phyloP scores from a whole-genome alignment of 139 green algal species.

The Diplosphaera chodatii region DNA sequence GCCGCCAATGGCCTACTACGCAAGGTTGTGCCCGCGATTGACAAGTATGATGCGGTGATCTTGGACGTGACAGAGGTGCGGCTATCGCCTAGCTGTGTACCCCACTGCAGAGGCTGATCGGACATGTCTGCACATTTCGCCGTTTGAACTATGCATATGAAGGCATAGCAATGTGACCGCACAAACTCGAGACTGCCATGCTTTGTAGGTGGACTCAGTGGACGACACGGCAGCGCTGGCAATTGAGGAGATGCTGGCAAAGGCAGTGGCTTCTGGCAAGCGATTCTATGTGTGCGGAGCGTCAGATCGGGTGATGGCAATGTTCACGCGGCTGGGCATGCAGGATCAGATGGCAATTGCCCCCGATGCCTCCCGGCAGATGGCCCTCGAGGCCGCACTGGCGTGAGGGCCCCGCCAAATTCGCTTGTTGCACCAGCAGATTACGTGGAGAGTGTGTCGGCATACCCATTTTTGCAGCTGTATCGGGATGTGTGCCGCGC shows the following conservation, averaged over 20 bases:
- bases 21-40: slow-evolving; percentile 9
- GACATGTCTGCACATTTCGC: too few relatives aligned
- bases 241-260: slow-evolving; percentile 12
- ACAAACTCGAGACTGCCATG: not conserved
- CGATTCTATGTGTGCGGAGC: not conserved
- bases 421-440: too few relatives aligned
- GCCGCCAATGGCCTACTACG: slow-evolving; percentile 22
- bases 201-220: slow-evolving; percentile 2
- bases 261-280: not conserved
- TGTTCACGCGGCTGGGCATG: not conserved
- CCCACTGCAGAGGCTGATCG: too few relatives aligned
- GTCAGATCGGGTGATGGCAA: not conserved
- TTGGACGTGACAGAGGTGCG: slow-evolving; percentile 18
- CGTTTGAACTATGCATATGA: too few relatives aligned
- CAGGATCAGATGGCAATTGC: not conserved
- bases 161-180: too few relatives aligned
- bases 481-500: too few relatives aligned
- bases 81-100: not conserved
- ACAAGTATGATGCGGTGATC: not conserved
- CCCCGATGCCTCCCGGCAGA: not conserved
- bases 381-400: not conserved
- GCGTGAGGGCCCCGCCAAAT: not conserved
- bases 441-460: too few relatives aligned
- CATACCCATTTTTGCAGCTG: too few relatives aligned
- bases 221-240: slow-evolving; percentile 15